Evolutionary conservation across 306 rosid genomes (phyloP).

Genomic region (Castanea sativa): DNA sequence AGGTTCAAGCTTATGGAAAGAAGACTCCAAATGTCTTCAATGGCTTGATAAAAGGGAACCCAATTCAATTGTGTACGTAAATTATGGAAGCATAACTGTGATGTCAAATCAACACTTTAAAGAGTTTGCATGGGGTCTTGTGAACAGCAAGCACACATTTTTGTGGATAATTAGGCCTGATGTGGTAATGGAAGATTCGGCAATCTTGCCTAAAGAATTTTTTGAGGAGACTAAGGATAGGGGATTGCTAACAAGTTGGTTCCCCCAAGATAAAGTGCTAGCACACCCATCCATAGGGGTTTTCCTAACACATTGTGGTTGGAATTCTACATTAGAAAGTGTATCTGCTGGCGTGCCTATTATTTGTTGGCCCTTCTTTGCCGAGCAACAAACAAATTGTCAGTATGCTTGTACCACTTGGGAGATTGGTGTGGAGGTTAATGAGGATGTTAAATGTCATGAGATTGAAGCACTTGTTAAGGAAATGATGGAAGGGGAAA

Average conservation of each 20-base stretch:
- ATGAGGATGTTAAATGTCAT: constrained; percentile 14
- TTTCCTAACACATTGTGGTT: constrained; percentile 36
- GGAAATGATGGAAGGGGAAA: constrained; percentile 34
- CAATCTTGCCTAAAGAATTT: constrained; percentile 21
- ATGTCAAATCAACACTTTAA: constrained; percentile 20
- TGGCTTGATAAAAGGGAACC: constrained; percentile 30
- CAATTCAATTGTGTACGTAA: constrained; percentile 31
- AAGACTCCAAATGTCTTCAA: constrained; percentile 24
- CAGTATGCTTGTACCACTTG: constrained; percentile 22
- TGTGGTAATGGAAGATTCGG: constrained; percentile 15
- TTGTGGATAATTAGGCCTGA: constrained; percentile 41
- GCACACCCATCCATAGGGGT: constrained; percentile 34
- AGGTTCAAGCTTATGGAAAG: constrained; percentile 36
- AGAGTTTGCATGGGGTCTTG: constrained; percentile 46
- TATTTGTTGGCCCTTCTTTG: constrained; percentile 44
- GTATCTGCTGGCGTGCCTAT: constrained; percentile 27
- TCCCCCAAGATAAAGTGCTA: constrained; percentile 31
- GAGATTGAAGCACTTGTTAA: constrained; percentile 24
- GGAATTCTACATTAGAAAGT: constrained; percentile 35
- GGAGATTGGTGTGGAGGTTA: constrained; percentile 36
- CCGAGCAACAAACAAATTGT: constrained; percentile 29
- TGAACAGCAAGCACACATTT: constrained; percentile 32
- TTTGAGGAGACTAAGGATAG: constrained; percentile 27
- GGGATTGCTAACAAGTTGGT: constrained; percentile 29
- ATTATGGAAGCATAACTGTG: constrained; percentile 29